Evolutionary conservation across 805 yeast species (phyloP), one percentile per base, ranked within the genome.

Genomic region (Candida chilensis): DNA sequence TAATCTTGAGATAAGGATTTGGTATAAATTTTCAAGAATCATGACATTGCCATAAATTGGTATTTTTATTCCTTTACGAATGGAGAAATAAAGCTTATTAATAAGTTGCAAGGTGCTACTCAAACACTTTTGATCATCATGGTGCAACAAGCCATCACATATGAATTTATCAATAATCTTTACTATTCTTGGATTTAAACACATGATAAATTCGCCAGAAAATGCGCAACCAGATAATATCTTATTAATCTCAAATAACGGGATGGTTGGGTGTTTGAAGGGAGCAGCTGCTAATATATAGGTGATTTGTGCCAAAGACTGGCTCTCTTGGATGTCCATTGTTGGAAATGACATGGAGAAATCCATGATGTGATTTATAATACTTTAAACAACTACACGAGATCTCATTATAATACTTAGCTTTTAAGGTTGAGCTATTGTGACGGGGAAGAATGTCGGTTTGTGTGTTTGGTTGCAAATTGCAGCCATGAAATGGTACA

Each of bases 211-310:
- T 15, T 22, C n/a, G 6, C 15, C 6, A 22, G 11, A n/a, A n/a
- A 15, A 6, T 7, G 13, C 15, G 6, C 13, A 15, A 22, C n/a
- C 12, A 6, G 7, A 6, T 8, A 22, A 7, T 7, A 7, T 7
- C 13, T 7, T 7, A n/a, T 22, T 22, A 11, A 22, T n/a, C 12
- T 22, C 25, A 22, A 7, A 22, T 7, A 22, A n/a, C 15, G 7
- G 13, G 13, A n/a, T 15, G 6, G 25, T n/a, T n/a, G 25, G 25
- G 13, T 22, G 7, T 22, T 22, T 22, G 12, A n/a, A 22, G 6
- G 25, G 25, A n/a, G 25, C 25, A n/a, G 11, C 25, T 6, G 25
- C 25, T 12, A 22, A n/a, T 7, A 22, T 22, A n/a, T n/a, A 22
- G 7, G 25, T n/a, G 6, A 22, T 22, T 22, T 22, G 11, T 12